Evolutionary conservation across 306 rosid genomes (phyloP).

Genomic region (Cajanus cajan): DNA sequence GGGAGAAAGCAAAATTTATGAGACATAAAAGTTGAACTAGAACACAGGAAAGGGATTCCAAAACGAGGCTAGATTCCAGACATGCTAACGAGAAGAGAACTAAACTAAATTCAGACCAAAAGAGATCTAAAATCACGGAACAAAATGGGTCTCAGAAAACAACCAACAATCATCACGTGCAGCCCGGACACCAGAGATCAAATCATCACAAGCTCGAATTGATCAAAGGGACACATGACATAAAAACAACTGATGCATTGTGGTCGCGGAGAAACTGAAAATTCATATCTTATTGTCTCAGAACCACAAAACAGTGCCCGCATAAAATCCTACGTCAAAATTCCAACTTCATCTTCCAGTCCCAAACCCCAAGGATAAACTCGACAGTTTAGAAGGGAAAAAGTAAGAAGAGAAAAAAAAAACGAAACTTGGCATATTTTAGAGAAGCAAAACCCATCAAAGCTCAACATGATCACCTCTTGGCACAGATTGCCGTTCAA

Average conservation of each 20-base stretch:
- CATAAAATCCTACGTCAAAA: conserved; percentile 19
- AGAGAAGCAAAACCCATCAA: conserved; percentile 34
- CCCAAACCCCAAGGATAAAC: conserved; percentile 38
- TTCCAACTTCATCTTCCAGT: conserved; percentile 16
- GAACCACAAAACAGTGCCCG: conserved; percentile 21
- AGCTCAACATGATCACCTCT: conserved; percentile 53
- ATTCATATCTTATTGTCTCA: conserved; percentile 18
- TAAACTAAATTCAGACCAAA: conserved; percentile 14
- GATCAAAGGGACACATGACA: background rate
- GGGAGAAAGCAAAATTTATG: background rate
- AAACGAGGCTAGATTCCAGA: conserved; percentile 22
- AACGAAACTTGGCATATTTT: conserved; percentile 18
- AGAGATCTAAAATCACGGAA: conserved; percentile 44
- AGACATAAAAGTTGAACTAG: conserved; percentile 30
- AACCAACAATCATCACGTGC: conserved; percentile 9
- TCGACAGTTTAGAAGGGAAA: background rate
- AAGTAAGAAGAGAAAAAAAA: background rate
- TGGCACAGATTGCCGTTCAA: conserved; percentile 12
- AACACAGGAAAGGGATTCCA: conserved; percentile 38
- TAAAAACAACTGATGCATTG: background rate
- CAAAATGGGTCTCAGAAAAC: conserved; percentile 34
- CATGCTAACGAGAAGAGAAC: conserved; percentile 11
- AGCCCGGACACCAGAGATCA: conserved; percentile 45
- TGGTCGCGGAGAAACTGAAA: background rate
- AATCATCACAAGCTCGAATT: conserved; percentile 38